A percentile compares a stretch with the other conserved stretches of the same genome.
Conservation (phyloP, 176 grass and related monocot species). For the Elaeis guineensis region DNA sequence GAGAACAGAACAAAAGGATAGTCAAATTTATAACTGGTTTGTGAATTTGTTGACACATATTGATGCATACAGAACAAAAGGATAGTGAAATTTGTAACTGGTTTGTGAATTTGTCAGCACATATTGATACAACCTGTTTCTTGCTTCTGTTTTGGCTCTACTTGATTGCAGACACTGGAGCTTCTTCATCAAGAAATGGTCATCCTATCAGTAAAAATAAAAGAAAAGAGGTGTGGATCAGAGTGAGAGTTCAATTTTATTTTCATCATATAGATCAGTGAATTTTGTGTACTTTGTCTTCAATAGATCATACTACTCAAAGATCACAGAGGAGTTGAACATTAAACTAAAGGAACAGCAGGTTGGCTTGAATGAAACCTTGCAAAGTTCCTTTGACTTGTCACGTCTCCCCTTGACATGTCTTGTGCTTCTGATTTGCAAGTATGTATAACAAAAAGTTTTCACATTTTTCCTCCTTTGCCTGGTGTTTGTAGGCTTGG, state of each 20-base stretch:
- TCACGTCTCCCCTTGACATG: no score
- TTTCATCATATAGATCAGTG: no score
- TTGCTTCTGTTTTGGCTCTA: not conserved
- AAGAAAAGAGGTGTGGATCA: conserved; percentile 47
- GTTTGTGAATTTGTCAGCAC: no score
- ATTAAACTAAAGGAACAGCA: conserved; percentile 47
- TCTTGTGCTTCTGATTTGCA: conserved; percentile 9
- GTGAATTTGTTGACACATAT: no score
- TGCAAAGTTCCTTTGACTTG: no score
- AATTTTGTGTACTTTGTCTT: no score
- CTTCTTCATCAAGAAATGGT: conserved; percentile 70
- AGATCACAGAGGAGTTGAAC: conserved; percentile 36
- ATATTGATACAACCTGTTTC: no score
- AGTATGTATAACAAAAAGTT: not conserved
- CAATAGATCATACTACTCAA: conserved; percentile 52
- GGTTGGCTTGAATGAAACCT: conserved; percentile 19
- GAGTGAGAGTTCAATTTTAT: no score
- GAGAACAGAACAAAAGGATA: no score
- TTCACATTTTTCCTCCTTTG: conserved; percentile 7
- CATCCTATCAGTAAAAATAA: conserved; percentile 33
- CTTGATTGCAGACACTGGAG: conserved; percentile 57
- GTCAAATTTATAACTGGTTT: no score
- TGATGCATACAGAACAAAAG: no score
- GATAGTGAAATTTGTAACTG: no score
- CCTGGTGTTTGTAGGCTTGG: conserved; percentile 38